A percentile compares a stretch with the other conserved stretches of the same genome.
These are phyloP conservation scores for Boechera stricta DNA, from an alignment of 345 rosid species.

Conservation along the genomic window DNA sequence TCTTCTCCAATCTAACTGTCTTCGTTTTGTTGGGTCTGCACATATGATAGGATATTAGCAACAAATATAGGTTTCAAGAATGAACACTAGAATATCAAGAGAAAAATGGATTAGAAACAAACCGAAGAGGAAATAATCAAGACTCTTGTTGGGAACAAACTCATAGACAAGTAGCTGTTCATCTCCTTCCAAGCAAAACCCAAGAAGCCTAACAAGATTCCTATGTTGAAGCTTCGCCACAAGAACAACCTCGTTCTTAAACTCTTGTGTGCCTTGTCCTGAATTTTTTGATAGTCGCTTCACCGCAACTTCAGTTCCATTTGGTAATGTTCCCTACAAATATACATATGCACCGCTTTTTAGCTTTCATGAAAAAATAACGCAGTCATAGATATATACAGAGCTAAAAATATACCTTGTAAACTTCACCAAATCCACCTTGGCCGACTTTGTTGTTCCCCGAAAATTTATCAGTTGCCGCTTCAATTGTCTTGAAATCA, in stretches of 20 bases:
- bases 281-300: conserved; percentile 51
- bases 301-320: conserved; percentile 51
- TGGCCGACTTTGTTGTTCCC: conserved; percentile 23
- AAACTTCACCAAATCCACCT: conserved; percentile 45
- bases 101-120: not conserved
- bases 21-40: not conserved
- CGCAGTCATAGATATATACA: not conserved
- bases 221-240: conserved; percentile 60
- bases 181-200: conserved; percentile 47
- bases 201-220: conserved; percentile 51
- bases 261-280: conserved; percentile 50
- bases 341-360: not conserved
- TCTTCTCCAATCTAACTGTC: conserved; percentile 11
- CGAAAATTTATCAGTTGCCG: conserved; percentile 18
- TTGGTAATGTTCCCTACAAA: conserved; percentile 17
- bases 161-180: conserved; percentile 55
- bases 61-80: not conserved
- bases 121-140: conserved; percentile 50
- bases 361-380: not conserved
- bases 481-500: conserved; percentile 35
- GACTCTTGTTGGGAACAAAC: conserved; percentile 50
- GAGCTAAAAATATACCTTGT: conserved; percentile 23
- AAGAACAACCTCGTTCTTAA: conserved; percentile 52
- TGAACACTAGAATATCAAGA: not conserved
- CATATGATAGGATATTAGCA: not conserved